Percentiles rank a stretch among this genome's conserved stretches.
These are phyloP conservation scores for Penicillium angulare DNA, from an alignment of 495 filamentous ascomycete species.

Conservation along the genomic window DNA sequence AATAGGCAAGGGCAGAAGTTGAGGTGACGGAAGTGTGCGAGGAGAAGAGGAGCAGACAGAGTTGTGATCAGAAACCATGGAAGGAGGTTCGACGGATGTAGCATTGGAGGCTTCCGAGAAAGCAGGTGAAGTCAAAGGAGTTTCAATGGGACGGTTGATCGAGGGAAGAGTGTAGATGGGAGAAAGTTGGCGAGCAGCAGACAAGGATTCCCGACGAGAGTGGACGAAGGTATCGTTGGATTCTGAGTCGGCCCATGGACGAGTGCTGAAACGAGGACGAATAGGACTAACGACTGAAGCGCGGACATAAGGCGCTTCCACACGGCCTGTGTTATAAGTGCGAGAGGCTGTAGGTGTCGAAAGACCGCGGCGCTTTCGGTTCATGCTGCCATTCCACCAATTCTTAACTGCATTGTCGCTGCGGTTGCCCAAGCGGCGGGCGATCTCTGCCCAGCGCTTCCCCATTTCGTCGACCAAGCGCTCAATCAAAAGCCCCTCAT, in stretches of 20 bases:
- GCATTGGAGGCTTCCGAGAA: conserved; percentile 58
- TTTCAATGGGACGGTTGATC: conserved; percentile 53
- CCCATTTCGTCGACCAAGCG: conserved; percentile 77
- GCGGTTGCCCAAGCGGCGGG: conserved; percentile 76
- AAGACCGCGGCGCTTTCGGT: conserved; percentile 59
- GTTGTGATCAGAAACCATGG: conserved; percentile 68
- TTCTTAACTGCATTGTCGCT: conserved; percentile 99
- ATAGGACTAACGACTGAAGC: conserved; percentile 34
- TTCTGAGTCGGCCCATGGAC: conserved; percentile 35
- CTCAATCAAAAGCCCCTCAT: conserved; percentile 84
- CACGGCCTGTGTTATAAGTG: conserved; percentile 40
- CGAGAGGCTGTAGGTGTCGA: conserved; percentile 39
- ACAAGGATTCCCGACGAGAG: conserved; percentile 30
- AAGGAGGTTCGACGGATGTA: conserved; percentile 64
- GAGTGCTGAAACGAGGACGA: conserved; percentile 35
- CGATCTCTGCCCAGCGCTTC: conserved; percentile 94
- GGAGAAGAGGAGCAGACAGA: conserved; percentile 61
- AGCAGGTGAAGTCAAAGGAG: conserved; percentile 69
- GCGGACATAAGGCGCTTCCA: conserved; percentile 42
- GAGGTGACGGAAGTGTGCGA: conserved; percentile 41
- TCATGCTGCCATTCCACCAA: conserved; percentile 98
- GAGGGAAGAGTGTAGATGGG: conserved; percentile 46
- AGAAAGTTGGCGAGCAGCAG: conserved; percentile 36
- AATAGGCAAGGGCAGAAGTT: conserved; percentile 38
- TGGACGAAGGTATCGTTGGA: conserved; percentile 13